Conservation (phyloP, 1,284 basidiomycete species). For the Rhodotorula sp. region DNA sequence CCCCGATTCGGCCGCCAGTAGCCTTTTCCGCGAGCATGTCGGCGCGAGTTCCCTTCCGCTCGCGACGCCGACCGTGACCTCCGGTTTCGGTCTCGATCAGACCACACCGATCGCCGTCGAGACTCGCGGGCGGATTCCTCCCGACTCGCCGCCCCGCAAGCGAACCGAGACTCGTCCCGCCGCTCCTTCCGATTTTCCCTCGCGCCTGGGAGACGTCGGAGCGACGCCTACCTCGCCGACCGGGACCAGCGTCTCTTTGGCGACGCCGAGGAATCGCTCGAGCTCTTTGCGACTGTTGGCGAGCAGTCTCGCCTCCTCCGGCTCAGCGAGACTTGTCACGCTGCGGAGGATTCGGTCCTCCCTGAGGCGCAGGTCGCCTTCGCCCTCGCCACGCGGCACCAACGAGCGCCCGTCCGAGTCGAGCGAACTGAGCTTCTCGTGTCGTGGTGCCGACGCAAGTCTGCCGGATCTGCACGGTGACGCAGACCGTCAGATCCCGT, state of each 20-base stretch:
- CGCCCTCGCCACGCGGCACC: neutral
- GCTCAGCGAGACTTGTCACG: neutral
- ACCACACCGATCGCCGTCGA: neutral
- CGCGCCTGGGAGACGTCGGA: too few species aligned
- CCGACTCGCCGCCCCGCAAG: neutral
- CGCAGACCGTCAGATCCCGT: neutral
- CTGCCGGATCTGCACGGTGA: neutral
- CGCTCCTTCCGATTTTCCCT: neutral
- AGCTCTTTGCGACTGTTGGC: neutral
- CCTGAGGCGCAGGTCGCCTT: neutral
- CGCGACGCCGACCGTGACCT: neutral
- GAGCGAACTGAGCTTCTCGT: slow-evolving; percentile 22
- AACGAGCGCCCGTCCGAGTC: neutral
- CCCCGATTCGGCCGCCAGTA: neutral
- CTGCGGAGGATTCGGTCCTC: neutral
- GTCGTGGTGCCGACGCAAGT: slow-evolving; percentile 7
- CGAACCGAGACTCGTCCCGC: neutral
- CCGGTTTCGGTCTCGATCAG: too few species aligned
- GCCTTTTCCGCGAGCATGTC: slow-evolving; percentile 8
- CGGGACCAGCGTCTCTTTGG: neutral
- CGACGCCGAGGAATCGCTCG: neutral
- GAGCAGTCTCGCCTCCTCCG: neutral
- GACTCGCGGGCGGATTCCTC: neutral
- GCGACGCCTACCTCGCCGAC: neutral
- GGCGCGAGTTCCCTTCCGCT: too few species aligned